Percentiles rank a stretch among this genome's conserved stretches.
Evolutionary conservation across 331 rosid genomes (phyloP).

Genomic region (Dryas integrifolia): DNA sequence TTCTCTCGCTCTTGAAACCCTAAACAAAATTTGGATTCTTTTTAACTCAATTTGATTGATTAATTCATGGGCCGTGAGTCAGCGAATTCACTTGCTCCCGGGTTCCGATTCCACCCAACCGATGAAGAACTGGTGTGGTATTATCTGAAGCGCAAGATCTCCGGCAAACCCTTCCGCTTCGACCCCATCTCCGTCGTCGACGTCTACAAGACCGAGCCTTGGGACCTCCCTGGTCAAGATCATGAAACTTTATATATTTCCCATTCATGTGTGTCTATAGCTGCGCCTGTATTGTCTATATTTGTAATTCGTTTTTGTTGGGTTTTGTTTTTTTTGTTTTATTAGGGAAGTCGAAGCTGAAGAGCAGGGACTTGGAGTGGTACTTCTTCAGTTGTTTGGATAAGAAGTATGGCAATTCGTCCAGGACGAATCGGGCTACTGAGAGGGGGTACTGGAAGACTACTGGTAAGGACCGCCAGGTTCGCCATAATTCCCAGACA

Average conservation of each 20-base stretch:
- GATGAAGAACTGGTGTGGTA: slow-evolving; percentile 79
- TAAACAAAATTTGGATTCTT: not conserved
- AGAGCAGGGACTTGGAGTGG: slow-evolving; percentile 82
- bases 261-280: not conserved
- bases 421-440: slow-evolving; percentile 87
- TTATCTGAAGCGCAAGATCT: slow-evolving; percentile 70
- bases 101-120: slow-evolving; percentile 95
- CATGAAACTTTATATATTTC: not conserved
- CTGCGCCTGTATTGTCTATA: not conserved
- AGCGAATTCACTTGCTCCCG: slow-evolving; percentile 58
- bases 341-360: slow-evolving; percentile 67
- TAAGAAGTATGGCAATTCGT: slow-evolving; percentile 73
- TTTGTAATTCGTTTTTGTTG: slow-evolving; percentile 6
- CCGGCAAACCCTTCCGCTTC: slow-evolving; percentile 40
- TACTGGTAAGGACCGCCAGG: slow-evolving; percentile 78
- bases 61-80: slow-evolving; percentile 45
- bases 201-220: slow-evolving; percentile 79
- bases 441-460: slow-evolving; percentile 94
- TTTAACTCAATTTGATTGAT: too few species aligned
- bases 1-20: not conserved
- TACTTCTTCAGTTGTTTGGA: slow-evolving; percentile 82
- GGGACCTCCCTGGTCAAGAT: slow-evolving; percentile 86
- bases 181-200: slow-evolving; percentile 68
- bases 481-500: slow-evolving; percentile 31
- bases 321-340: slow-evolving; percentile 1